Conservation (phyloP, 306 rosid genomes). For the Phaseolus lunatus region DNA sequence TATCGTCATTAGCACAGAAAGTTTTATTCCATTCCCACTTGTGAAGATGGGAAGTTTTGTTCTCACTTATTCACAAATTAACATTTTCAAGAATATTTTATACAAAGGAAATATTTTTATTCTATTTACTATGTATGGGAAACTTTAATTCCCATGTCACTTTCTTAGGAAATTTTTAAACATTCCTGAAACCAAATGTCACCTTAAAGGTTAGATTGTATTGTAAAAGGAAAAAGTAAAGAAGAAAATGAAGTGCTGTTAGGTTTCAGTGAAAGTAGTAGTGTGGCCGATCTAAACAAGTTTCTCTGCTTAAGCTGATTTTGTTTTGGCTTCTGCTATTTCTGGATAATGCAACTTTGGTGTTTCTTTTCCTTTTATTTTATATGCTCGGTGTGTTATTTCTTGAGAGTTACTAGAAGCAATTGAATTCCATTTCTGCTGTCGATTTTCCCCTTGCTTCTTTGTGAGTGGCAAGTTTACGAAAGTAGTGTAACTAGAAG, state of each 20-base stretch:
- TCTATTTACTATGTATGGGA: background rate
- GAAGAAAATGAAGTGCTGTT: background rate
- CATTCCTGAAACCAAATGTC: background rate
- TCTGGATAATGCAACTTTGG: constrained; percentile 4
- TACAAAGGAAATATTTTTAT: background rate
- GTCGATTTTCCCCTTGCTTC: background rate
- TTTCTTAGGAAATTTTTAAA: background rate
- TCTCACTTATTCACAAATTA: background rate
- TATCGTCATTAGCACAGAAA: background rate
- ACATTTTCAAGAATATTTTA: background rate
- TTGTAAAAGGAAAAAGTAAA: background rate
- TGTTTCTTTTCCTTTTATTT: background rate
- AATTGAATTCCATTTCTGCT: background rate
- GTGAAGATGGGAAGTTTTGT: constrained; percentile 4
- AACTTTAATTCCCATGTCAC: background rate
- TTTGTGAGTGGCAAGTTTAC: background rate
- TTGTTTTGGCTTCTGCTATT: constrained; percentile 12
- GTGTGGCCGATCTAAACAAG: background rate
- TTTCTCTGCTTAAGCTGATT: background rate
- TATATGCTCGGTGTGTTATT: background rate
- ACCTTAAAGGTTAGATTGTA: background rate
- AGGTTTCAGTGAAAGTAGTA: constrained; percentile 15
- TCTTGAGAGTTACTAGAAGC: background rate
- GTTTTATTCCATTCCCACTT: background rate
- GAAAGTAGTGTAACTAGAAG: background rate